Percentiles rank a stretch among this genome's conserved stretches.
phyloP scores from a whole-genome alignment of 169 alveolate genomes.

The Plasmodium relictum region DNA sequence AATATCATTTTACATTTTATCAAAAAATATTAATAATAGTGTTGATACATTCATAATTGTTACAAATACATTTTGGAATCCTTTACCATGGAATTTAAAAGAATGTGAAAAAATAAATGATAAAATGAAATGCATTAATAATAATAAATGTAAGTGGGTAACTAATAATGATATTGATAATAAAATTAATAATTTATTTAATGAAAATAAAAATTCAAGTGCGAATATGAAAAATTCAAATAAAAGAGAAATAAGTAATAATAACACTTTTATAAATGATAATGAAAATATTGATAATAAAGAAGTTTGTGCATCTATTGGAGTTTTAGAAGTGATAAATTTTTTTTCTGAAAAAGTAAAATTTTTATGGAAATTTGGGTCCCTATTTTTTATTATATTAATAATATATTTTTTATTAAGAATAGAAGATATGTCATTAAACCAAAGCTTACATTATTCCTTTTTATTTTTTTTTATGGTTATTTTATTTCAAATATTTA shows the following conservation, averaged over 20 bases:
- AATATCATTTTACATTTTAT: slow-evolving; percentile 17
- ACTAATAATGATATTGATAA: no score
- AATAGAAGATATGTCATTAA: slow-evolving; percentile 48
- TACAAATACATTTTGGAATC: slow-evolving; percentile 4
- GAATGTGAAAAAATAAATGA: slow-evolving; percentile 27
- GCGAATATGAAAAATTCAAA: no score
- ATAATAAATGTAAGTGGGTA: slow-evolving; percentile 58
- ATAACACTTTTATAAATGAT: not conserved
- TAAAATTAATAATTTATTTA: no score
- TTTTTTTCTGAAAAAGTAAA: slow-evolving; percentile 39
- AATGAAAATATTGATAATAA: not conserved
- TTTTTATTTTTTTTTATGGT: slow-evolving; percentile 21
- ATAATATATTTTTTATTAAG: slow-evolving; percentile 34
- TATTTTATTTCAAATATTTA: slow-evolving; percentile 21
- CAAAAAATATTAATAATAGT: slow-evolving; percentile 25
- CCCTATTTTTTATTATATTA: slow-evolving; percentile 18
- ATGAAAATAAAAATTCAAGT: no score
- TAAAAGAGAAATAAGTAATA: not conserved
- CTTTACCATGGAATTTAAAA: slow-evolving; percentile 56
- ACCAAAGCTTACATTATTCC: slow-evolving; percentile 33
- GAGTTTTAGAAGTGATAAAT: not conserved
- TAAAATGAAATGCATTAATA: not conserved
- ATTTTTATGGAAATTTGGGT: slow-evolving; percentile 4
- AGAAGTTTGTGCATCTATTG: slow-evolving; percentile 16
- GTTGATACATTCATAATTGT: slow-evolving; percentile 18